Evolutionary conservation across 148 eudicot genomes (phyloP).

Genomic region (Rhododendron williamsianum): DNA sequence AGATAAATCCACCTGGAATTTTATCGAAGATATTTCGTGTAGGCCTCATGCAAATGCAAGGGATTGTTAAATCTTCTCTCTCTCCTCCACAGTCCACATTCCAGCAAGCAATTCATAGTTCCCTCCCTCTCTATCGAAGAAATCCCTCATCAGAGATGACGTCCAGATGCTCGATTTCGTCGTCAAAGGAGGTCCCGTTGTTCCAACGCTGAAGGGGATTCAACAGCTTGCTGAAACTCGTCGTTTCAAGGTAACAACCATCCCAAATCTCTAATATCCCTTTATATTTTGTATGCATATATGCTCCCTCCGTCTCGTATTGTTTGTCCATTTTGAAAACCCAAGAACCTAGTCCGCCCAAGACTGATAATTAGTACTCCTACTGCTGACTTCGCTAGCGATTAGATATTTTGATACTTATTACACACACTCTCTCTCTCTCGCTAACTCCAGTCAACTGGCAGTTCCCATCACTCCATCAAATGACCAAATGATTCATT

Average conservation of each 20-base stretch:
- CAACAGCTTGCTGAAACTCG: constrained; percentile 12
- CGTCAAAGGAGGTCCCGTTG: neutral
- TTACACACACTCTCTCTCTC: too few species aligned
- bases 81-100: neutral
- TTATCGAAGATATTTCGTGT: too few species aligned
- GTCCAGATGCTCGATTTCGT: neutral
- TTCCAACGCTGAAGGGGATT: constrained; percentile 4
- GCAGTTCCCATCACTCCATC: neutral
- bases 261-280: neutral
- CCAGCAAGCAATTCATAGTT: neutral
- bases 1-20: too few species aligned
- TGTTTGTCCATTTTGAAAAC: neutral
- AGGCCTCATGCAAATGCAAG: too few species aligned
- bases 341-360: neutral
- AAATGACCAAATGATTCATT: neutral
- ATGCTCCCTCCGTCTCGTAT: too few species aligned
- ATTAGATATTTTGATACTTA: too few species aligned
- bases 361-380: too few species aligned
- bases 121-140: neutral
- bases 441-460: neutral
- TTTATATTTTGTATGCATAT: neutral
- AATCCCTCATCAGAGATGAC: neutral
- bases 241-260: constrained; percentile 3
- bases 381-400: neutral
- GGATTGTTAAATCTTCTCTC: neutral